Conservation (phyloP, 2,329 filamentous ascomycete genomes). For the Scedosporium aurantiacum region DNA sequence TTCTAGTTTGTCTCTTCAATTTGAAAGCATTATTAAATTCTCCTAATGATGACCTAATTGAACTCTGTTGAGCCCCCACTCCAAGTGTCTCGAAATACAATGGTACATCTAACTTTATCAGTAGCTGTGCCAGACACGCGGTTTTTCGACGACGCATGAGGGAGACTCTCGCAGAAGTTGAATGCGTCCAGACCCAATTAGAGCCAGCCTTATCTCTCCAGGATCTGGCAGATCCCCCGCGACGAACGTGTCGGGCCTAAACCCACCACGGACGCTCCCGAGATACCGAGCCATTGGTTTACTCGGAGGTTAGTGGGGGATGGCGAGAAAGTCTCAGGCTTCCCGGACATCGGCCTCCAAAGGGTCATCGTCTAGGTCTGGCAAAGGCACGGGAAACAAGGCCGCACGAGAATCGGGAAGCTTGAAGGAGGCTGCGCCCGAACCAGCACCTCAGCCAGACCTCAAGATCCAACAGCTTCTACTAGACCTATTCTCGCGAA, state of each 20-base stretch:
- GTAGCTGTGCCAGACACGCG: too few relatives aligned
- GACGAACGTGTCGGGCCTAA: too few relatives aligned
- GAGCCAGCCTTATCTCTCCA: too few relatives aligned
- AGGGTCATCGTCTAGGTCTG: background rate
- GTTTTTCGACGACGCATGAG: too few relatives aligned
- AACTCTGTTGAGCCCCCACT: background rate
- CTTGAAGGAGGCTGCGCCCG: background rate
- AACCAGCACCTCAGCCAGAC: background rate
- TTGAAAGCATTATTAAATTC: background rate
- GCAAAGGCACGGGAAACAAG: background rate
- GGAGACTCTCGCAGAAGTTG: too few relatives aligned
- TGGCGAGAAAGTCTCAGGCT: background rate
- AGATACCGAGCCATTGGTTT: background rate
- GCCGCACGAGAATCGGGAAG: background rate
- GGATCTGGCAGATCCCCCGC: too few relatives aligned
- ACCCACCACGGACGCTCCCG: background rate
- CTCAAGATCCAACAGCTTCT: constrained; percentile 48
- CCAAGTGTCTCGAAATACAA: too few relatives aligned
- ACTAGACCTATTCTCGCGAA: constrained; percentile 59
- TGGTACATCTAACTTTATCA: too few relatives aligned
- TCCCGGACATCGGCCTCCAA: background rate
- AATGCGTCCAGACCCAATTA: too few relatives aligned
- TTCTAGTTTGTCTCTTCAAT: background rate
- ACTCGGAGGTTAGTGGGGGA: background rate
- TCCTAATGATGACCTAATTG: background rate